phyloP scores from a whole-genome alignment of 2,329 filamentous ascomycete genomes.

The Fusarium succisae region DNA sequence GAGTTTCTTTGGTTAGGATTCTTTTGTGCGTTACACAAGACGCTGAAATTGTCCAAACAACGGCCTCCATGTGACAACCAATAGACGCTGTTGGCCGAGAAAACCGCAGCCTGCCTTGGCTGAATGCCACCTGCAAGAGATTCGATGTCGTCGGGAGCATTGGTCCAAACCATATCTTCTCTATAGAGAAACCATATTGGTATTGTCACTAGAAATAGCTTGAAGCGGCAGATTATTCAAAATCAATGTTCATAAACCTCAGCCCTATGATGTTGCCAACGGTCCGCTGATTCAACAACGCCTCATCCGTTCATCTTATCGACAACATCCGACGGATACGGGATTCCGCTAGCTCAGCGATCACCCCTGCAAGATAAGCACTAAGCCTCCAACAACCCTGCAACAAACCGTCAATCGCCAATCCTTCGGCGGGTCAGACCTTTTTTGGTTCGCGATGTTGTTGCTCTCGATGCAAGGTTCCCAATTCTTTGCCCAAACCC shows the following conservation, averaged over 20 bases:
- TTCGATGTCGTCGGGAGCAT: no score
- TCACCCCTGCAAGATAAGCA: constrained; percentile 8
- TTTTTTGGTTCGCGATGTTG: not conserved
- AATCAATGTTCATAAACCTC: not conserved
- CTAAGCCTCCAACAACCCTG: not conserved
- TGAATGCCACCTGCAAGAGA: not conserved
- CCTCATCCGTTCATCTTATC: not conserved
- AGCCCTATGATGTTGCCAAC: not conserved
- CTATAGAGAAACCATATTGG: no score
- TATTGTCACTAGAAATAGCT: no score
- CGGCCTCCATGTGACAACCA: not conserved
- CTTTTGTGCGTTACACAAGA: not conserved
- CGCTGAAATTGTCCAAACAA: not conserved
- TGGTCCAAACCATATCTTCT: no score
- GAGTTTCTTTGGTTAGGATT: not conserved
- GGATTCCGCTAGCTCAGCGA: not conserved
- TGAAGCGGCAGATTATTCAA: no score
- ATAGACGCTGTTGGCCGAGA: not conserved
- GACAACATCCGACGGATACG: not conserved
- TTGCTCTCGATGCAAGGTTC: not conserved
- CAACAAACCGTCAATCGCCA: not conserved
- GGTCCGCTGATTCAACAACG: no score
- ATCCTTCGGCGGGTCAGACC: not conserved
- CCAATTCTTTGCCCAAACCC: not conserved
- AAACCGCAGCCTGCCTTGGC: not conserved